Evolutionary conservation across 2,329 filamentous ascomycete species (phyloP).

Genomic region (Sporothrix inflata): DNA sequence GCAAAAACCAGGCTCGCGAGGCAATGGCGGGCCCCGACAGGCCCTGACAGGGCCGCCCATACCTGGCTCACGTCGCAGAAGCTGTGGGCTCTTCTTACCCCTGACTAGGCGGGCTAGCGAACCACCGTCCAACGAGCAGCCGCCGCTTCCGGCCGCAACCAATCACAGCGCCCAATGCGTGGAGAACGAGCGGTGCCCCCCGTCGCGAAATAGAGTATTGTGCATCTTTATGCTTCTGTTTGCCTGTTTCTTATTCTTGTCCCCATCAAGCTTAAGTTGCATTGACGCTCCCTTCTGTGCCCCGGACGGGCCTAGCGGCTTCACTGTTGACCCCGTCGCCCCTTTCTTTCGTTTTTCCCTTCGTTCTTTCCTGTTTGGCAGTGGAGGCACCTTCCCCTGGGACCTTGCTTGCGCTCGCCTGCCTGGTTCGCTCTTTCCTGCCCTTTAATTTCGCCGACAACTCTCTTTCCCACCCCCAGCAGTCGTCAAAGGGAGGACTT

Average conservation of each 20-base stretch:
- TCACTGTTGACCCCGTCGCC: not conserved
- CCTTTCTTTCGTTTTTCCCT: not conserved
- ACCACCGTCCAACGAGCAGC: not conserved
- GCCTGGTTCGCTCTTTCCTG: constrained; percentile 9
- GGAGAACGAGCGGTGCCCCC: not conserved
- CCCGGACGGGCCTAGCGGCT: constrained; percentile 20
- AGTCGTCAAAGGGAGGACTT: constrained; percentile 9
- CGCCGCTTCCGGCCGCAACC: not conserved
- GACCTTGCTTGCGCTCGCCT: not conserved
- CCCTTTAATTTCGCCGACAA: not conserved
- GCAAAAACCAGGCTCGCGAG: not conserved
- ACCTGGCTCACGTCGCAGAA: constrained; percentile 12
- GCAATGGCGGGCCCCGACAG: not conserved
- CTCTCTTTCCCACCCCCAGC: not conserved
- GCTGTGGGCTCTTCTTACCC: constrained; percentile 12
- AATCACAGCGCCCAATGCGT: not conserved
- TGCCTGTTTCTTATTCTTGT: constrained; percentile 15
- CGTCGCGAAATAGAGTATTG: constrained; percentile 14
- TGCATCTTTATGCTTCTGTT: constrained; percentile 20
- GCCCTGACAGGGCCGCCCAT: not conserved
- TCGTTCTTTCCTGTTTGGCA: constrained; percentile 16
- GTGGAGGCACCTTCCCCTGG: not conserved
- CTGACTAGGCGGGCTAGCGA: constrained; percentile 20
- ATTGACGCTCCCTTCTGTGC: constrained; percentile 15
- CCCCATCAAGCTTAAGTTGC: constrained; percentile 16